Evolutionary conservation across 768 basidiomycete genomes (phyloP), one percentile per base, ranked within the genome.

Genomic region (Roridomyces roridus): DNA sequence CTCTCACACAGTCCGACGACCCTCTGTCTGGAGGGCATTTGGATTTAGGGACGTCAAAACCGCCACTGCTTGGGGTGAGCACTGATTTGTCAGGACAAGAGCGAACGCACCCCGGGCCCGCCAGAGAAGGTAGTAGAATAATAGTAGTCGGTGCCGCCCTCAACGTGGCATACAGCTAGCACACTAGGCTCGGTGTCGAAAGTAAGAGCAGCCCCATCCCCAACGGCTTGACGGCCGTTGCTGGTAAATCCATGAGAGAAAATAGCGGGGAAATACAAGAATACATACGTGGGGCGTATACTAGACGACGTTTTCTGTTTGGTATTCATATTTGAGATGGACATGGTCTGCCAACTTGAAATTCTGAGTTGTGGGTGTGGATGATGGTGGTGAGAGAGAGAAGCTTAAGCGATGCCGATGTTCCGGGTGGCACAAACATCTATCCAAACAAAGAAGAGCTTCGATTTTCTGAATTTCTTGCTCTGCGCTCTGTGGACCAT

Each of bases 21-120:
- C 92, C 92, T 89, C 92, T 70, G 71, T 91, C 88, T 67, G 91
- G 92, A 91, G 92, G 92, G 92, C 92, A 94, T 94, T 94, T 94
- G 63, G 76, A 76, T 68, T 83, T 87, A 65, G 92, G 91, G 82
- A 79, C 81, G 92, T 94, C 92, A 94, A 94, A 94, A 92, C 78
- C 92, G 88, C 92, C 92, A 94, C 92, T 93, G 58, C 5, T 44
- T 41, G n/a, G 36, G 37, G 49, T 65, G 45, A 64, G 55, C 61
- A 45, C 12, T 34, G 34, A n/a, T 28, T n/a, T 6, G 45, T 9
- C 34, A 44, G 37, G 42, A 28, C 51, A 46, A 20, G 40, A 29
- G 36, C 45, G 44, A 26, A 80, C 86, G 61, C 70, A 92, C 92
- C 89, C 85, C 89, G 65, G 92, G 90, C 78, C 92, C 92, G 74